Conservation (phyloP, 805 yeast species). For the Suhomyces kilbournensis region DNA sequence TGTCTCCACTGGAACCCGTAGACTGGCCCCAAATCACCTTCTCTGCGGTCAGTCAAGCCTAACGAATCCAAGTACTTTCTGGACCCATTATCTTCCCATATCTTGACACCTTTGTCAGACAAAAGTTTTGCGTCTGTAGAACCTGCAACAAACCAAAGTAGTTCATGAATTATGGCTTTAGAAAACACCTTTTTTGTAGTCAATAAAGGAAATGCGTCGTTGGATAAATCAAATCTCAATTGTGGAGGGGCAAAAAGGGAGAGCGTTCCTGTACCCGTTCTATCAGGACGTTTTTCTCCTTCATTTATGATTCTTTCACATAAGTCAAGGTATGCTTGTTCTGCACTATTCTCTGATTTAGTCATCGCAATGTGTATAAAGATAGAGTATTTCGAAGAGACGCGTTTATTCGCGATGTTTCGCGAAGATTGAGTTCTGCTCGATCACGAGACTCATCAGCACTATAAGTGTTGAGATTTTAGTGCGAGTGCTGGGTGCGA, state of each 20-base stretch:
- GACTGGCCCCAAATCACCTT: slow-evolving; percentile 96
- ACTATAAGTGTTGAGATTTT: too few species aligned
- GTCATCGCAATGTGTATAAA: slow-evolving; percentile 3
- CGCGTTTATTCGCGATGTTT: neutral
- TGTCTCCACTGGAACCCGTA: slow-evolving; percentile 99
- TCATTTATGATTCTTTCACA: slow-evolving; percentile 71
- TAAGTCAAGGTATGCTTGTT: slow-evolving; percentile 82
- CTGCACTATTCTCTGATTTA: slow-evolving; percentile 48
- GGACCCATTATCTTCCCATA: slow-evolving; percentile 99
- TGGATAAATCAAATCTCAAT: slow-evolving; percentile 69
- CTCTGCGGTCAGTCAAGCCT: slow-evolving; percentile 77
- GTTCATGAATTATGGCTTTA: slow-evolving; percentile 83
- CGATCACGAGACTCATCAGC: neutral
- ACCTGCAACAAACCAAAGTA: slow-evolving; percentile 90
- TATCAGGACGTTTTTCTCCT: slow-evolving; percentile 90
- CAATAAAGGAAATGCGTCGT: slow-evolving; percentile 78
- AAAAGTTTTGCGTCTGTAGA: slow-evolving; percentile 82
- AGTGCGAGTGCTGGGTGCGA: too few species aligned
- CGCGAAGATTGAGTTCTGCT: neutral
- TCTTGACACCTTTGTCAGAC: slow-evolving; percentile 82
- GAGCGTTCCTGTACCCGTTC: slow-evolving; percentile 96
- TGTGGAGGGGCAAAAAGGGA: slow-evolving; percentile 96
- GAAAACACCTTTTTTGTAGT: slow-evolving; percentile 93
- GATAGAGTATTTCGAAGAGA: neutral
- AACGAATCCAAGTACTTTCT: slow-evolving; percentile 82